phyloP scores from a whole-genome alignment of 805 yeast species.

The Nadsonia fulvescens region DNA sequence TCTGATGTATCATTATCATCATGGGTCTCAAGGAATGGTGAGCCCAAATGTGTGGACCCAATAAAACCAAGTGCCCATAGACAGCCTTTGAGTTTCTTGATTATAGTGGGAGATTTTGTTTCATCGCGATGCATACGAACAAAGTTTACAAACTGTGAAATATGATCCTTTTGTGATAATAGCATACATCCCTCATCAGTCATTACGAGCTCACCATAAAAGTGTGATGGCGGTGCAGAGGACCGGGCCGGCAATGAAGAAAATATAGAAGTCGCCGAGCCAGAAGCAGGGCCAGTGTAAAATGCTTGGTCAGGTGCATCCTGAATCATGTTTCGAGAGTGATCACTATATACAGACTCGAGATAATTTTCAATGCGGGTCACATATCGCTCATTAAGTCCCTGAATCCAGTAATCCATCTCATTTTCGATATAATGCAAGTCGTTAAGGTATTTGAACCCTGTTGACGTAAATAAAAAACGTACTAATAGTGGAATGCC shows the following conservation, averaged over 20 bases:
- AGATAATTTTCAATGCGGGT: slow-evolving; percentile 18
- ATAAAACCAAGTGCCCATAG: slow-evolving; percentile 81
- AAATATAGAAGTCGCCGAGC: not conserved
- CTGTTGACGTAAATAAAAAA: slow-evolving; percentile 46
- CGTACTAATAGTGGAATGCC: slow-evolving; percentile 42
- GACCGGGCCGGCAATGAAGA: slow-evolving; percentile 1
- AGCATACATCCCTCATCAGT: slow-evolving; percentile 64
- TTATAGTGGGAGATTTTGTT: too few relatives aligned
- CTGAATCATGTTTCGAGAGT: slow-evolving; percentile 1
- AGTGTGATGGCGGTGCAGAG: slow-evolving; percentile 16
- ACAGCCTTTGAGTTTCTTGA: slow-evolving; percentile 43
- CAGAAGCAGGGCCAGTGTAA: slow-evolving; percentile 1
- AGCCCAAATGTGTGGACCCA: slow-evolving; percentile 56
- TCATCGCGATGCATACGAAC: slow-evolving; percentile 19
- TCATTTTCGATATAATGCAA: slow-evolving; percentile 45
- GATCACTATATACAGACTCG: slow-evolving; percentile 8
- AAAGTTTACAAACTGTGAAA: slow-evolving; percentile 17
- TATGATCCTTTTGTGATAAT: slow-evolving; percentile 31
- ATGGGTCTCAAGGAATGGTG: slow-evolving; percentile 34
- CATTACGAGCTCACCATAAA: slow-evolving; percentile 62
- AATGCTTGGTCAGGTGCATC: slow-evolving; percentile 1
- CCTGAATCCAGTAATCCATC: slow-evolving; percentile 47
- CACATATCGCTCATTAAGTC: slow-evolving; percentile 17
- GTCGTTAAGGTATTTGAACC: slow-evolving; percentile 46
- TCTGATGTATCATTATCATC: too few relatives aligned